These are phyloP conservation scores for Alternaria viburni DNA, from an alignment of 2,329 filamentous ascomycete genomes.

Conservation along the genomic window DNA sequence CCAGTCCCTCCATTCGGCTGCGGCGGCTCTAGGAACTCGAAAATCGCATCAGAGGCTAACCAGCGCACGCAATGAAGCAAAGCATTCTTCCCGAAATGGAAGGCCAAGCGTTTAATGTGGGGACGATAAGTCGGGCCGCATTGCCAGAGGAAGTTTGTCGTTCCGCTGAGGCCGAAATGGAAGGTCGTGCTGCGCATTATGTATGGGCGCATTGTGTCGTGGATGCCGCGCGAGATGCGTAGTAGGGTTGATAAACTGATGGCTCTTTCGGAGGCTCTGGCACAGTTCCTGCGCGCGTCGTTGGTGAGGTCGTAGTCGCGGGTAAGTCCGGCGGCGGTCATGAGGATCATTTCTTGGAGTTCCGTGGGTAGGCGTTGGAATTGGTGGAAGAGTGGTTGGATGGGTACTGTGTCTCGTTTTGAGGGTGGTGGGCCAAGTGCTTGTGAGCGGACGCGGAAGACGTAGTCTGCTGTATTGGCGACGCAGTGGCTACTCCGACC, in stretches of 20 bases:
- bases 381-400: slow-evolving; percentile 38
- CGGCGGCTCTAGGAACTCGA: slow-evolving; percentile 34
- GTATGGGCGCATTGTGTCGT: slow-evolving; percentile 24
- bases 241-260: slow-evolving; percentile 28
- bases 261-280: not conserved
- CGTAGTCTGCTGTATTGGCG: not conserved
- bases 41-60: slow-evolving; percentile 37
- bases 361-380: slow-evolving; percentile 36
- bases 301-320: slow-evolving; percentile 19
- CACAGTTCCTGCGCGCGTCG: not conserved
- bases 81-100: slow-evolving; percentile 25
- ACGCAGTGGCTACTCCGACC: not conserved
- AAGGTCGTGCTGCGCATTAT: slow-evolving; percentile 35
- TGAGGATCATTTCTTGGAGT: slow-evolving; percentile 38
- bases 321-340: slow-evolving; percentile 23
- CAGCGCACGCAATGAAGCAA: slow-evolving; percentile 40
- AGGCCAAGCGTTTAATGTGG: slow-evolving; percentile 28
- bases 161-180: slow-evolving; percentile 19
- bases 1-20: slow-evolving; percentile 21
- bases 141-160: slow-evolving; percentile 14
- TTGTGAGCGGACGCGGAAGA: slow-evolving; percentile 2
- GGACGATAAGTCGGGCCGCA: slow-evolving; percentile 30
- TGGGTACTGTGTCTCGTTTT: slow-evolving; percentile 24
- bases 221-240: slow-evolving; percentile 25
- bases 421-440: slow-evolving; percentile 6